Evolutionary conservation across 495 filamentous ascomycete species (phyloP), one percentile per base, ranked within the genome.

Genomic region (Talaromyces borbonicus): DNA sequence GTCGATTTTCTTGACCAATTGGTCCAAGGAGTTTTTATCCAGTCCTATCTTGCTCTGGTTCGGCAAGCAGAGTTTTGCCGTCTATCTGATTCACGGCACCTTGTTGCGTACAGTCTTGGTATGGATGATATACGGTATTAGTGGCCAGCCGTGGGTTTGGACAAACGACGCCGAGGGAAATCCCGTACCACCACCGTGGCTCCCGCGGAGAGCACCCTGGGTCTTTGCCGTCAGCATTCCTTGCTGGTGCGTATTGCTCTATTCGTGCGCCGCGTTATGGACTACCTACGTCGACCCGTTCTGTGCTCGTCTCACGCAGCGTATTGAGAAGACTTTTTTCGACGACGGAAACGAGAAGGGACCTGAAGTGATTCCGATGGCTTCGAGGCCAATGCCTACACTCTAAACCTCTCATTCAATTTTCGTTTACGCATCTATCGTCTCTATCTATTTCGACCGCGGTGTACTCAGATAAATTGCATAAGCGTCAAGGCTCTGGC

Each of bases 31-130:
- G 15, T 53, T 77, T 18, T 62, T 85, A 5, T 71, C 76, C 4
- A 75, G 69, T 55, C 66, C 69, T 20, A 60, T 72, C 11, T 66
- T 85, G 9, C 71, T 83, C 41, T 83, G 78, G 78, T 68, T 84
- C 14, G 81, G 81, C 35, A 77, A 76, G 54, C 75, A 81, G 56
- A 77, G 72, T 40, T 84, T 84, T 52, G 80, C 81, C 22, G 76
- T 84, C 12, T 84, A 84, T 50, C 72, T 84, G 4, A 67, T 81
- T 3, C 81, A 85, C 57, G 80, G 80, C 9, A 73, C 74, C 12
- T 68, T 84, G 36, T 67, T 85, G 30, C 75, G 81, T 31, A 73
- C 70, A 12, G 61, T 84, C 1, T 66, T 83, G 4, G 74, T 71
- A 44, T 83, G 80, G 77, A 73, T 83, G 68, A 67, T 80, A 8